phyloP scores from a whole-genome alignment of 78 protist genomes.

The Paulinella micropora region DNA sequence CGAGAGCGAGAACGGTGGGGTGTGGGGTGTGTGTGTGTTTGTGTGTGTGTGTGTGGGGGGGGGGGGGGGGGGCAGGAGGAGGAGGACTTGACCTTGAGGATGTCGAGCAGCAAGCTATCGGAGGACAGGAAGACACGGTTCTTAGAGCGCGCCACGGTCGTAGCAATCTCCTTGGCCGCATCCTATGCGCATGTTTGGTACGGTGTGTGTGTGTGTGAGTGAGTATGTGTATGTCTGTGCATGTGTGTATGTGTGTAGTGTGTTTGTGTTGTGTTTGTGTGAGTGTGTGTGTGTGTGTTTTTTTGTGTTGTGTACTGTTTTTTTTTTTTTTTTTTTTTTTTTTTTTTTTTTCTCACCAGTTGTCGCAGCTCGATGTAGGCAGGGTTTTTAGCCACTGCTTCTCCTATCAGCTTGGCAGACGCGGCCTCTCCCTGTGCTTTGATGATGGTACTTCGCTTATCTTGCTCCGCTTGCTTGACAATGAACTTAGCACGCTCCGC shows the following conservation, averaged over 20 bases:
- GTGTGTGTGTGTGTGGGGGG: too few relatives aligned
- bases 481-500: slow-evolving; percentile 81
- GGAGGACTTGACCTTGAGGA: too few relatives aligned
- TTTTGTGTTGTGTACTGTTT: neutral
- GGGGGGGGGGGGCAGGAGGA: too few relatives aligned
- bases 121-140: slow-evolving; percentile 48
- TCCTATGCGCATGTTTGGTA: neutral
- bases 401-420: slow-evolving; percentile 65
- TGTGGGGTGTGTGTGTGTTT: too few relatives aligned
- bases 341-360: too few relatives aligned
- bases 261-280: neutral
- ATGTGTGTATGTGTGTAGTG: neutral
- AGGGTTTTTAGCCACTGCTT: slow-evolving; percentile 66
- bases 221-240: neutral
- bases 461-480: slow-evolving; percentile 70
- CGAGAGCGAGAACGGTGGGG: too few relatives aligned
- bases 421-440: slow-evolving; percentile 88
- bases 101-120: slow-evolving; percentile 50
- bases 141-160: slow-evolving; percentile 4
- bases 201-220: neutral
- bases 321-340: too few relatives aligned
- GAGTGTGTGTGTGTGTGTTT: neutral
- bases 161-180: slow-evolving; percentile 64
- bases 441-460: slow-evolving; percentile 60
- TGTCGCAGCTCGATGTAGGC: slow-evolving; percentile 58